Percentiles rank a stretch among this genome's conserved stretches.
These are phyloP conservation scores for Wallacemonas collosoma DNA, from an alignment of 208 protist genomes.

Conservation along the genomic window DNA sequence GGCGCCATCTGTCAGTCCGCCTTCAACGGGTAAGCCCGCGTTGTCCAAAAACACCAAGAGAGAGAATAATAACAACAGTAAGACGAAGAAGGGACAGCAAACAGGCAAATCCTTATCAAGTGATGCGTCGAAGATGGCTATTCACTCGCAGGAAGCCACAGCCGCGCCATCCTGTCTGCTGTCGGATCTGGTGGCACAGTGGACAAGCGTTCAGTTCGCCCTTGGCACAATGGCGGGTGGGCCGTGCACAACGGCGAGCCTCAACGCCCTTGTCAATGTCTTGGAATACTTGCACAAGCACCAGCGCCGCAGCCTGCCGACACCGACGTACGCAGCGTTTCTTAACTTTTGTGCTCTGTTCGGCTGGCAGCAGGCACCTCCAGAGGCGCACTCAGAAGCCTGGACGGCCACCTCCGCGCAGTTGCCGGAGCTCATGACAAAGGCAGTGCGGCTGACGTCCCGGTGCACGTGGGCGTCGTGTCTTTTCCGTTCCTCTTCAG, in stretches of 20 bases:
- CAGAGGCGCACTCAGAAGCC: no score
- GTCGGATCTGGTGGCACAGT: neutral
- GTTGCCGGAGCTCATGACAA: neutral
- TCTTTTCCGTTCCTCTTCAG: neutral
- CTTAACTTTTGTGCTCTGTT: conserved; percentile 1
- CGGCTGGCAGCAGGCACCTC: neutral
- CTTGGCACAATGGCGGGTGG: neutral
- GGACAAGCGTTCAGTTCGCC: neutral
- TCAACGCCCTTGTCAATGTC: neutral
- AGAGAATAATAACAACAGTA: no score
- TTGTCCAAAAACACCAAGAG: no score
- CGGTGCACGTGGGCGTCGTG: neutral
- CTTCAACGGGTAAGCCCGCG: no score
- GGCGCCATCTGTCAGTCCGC: no score
- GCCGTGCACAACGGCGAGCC: neutral
- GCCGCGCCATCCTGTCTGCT: neutral
- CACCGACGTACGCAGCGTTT: neutral
- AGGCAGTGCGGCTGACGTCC: conserved; percentile 2
- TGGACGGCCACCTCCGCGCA: no score
- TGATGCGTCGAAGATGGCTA: neutral
- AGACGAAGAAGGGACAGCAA: no score
- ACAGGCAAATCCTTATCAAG: no score
- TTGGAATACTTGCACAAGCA: neutral
- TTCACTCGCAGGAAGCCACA: neutral
- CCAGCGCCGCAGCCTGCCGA: neutral